phyloP scores from a whole-genome alignment of 345 rosid species.

The Boechera retrofracta region DNA sequence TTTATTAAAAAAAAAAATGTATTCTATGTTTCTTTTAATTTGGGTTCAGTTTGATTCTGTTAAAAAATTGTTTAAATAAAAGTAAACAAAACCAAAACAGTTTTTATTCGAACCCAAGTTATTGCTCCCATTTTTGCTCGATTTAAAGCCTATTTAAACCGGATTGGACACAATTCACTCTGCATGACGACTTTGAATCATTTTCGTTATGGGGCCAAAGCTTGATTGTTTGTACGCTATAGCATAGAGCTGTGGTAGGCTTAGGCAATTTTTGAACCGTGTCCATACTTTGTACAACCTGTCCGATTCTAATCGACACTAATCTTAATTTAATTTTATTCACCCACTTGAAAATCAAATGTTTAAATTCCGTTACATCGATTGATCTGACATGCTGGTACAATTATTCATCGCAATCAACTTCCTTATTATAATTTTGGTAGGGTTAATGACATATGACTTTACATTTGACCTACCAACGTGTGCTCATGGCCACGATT shows the following conservation, averaged over 20 bases:
- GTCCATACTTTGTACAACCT: slow-evolving; percentile 12
- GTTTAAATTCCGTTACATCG: slow-evolving; percentile 19
- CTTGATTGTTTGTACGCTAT: slow-evolving; percentile 13
- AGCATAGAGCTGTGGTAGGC: neutral
- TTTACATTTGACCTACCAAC: slow-evolving; percentile 37
- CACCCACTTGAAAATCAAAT: slow-evolving; percentile 12
- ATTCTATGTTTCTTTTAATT: neutral
- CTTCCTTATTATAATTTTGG: slow-evolving; percentile 25
- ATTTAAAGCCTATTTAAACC: neutral
- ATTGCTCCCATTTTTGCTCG: neutral
- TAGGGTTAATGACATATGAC: slow-evolving; percentile 41
- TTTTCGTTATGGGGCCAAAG: slow-evolving; percentile 8
- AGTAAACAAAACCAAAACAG: neutral
- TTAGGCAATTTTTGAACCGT: slow-evolving; percentile 6
- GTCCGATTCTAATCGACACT: slow-evolving; percentile 14
- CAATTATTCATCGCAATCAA: slow-evolving; percentile 29
- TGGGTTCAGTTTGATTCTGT: neutral
- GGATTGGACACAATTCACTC: neutral
- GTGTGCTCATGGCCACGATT: slow-evolving; percentile 32
- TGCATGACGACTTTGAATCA: slow-evolving; percentile 25
- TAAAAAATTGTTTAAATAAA: neutral
- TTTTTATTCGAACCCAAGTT: neutral
- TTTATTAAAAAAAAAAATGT: too few relatives aligned
- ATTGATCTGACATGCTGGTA: slow-evolving; percentile 43
- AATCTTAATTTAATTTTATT: slow-evolving; percentile 6